Base-by-base conservation (phyloP, 495 filamentous ascomycete genomes). In the Rhizodiscina lignyota region DNA sequence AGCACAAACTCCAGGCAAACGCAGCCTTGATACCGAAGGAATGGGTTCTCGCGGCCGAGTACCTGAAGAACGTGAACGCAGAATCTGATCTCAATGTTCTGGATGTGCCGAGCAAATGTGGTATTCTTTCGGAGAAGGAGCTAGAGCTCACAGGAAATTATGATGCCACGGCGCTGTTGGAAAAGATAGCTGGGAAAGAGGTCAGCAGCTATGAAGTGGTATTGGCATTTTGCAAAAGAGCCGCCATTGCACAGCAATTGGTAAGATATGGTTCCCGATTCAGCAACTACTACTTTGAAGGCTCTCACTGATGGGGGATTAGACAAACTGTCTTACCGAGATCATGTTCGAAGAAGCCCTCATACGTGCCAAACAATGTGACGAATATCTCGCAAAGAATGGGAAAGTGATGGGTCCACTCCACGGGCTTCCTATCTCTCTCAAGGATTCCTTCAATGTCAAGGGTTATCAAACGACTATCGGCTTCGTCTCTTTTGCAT, bases 191-290 rank as follows among this genome's bases (percentile, higher is more conserved):
- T 2, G 35, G 39, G 1, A 41, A 52, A 3, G 44, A 51, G 16
- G 35, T 64, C 24, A 63, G 52, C 2, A 55, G 63, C 11, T 34
- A 57, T 18, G 56, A 56, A 1, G 62, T 75, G 0, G 52, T 55
- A 4, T 59, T 48, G 1, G 68, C 67, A 1, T 72, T 71, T 35
- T 57, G 52, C 39, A 57, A 59, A 26, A 54, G 62, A 0, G 62
- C 63, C n/a, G 54, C 42, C 5, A 38, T 66, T 0, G 49, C 52
- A 4, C 61, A 63, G 19, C 58, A 64, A 39, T 38, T 60, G n/a
- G 47, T 38, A 21, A 35, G 30, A 8, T 6, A 18, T 27, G 8
- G 8, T 27, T 13, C 24, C 13, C 24, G 8, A n/a, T n/a, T n/a
- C n/a, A n/a, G n/a, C n/a, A n/a, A n/a, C n/a, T n/a, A 27, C 24